Conservation (phyloP, 78 protist species). For the Guillardia theta region DNA sequence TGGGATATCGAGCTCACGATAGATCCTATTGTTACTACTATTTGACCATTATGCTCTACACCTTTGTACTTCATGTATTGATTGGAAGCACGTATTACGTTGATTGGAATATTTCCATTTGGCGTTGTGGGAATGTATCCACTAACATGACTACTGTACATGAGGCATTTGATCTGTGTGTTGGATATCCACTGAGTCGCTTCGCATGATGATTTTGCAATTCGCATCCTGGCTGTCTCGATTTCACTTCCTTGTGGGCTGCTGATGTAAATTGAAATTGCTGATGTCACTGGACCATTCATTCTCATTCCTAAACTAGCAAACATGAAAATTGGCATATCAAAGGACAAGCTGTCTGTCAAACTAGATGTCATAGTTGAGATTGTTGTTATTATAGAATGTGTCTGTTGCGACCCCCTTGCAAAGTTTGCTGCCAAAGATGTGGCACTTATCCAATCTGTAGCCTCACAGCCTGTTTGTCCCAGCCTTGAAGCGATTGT, state of each 20-base stretch:
- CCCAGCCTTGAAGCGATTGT: background rate
- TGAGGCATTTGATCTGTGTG: background rate
- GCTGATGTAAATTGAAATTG: background rate
- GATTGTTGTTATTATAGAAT: background rate
- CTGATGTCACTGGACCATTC: background rate
- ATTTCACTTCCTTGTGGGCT: background rate
- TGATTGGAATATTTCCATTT: background rate
- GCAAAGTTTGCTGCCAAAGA: background rate
- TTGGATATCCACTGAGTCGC: background rate
- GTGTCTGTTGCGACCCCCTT: background rate
- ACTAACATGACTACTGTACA: background rate
- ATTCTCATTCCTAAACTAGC: background rate
- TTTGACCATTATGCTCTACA: background rate
- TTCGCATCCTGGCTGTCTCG: too few relatives aligned
- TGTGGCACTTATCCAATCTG: background rate
- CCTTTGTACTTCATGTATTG: too few relatives aligned
- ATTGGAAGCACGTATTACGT: too few relatives aligned
- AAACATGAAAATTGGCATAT: background rate
- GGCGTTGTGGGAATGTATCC: background rate
- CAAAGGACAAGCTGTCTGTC: background rate
- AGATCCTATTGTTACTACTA: background rate
- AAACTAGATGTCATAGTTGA: background rate
- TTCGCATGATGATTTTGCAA: background rate
- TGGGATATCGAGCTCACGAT: background rate
- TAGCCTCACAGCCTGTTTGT: background rate